Evolutionary conservation across 805 yeast species (phyloP).

Genomic region (Tetrapisispora pingtungensis): DNA sequence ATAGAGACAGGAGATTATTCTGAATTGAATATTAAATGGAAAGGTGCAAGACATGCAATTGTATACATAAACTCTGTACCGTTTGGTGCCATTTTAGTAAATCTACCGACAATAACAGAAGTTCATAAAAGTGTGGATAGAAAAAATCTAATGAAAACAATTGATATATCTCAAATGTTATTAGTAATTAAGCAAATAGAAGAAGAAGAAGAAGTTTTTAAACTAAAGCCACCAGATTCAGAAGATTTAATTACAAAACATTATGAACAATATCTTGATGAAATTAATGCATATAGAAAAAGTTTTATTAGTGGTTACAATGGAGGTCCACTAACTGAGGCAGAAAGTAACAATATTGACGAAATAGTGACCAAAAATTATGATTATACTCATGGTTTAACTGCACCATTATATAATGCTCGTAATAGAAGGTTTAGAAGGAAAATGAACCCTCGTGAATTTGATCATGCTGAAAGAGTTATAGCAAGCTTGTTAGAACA

Average conservation of each 20-base stretch:
- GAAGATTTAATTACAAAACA: slow-evolving; percentile 30
- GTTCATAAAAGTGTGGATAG: slow-evolving; percentile 76
- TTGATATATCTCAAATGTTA: slow-evolving; percentile 79
- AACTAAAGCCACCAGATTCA: slow-evolving; percentile 33
- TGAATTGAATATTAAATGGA: slow-evolving; percentile 69
- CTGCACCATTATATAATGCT: slow-evolving; percentile 69
- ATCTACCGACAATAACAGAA: slow-evolving; percentile 81
- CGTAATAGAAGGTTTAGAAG: slow-evolving; percentile 61
- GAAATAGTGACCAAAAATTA: slow-evolving; percentile 19
- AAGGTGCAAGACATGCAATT: slow-evolving; percentile 69
- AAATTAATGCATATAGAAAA: slow-evolving; percentile 18
- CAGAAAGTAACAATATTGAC: slow-evolving; percentile 19
- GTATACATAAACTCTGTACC: slow-evolving; percentile 57
- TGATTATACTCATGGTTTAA: slow-evolving; percentile 63
- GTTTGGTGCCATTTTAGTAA: slow-evolving; percentile 79
- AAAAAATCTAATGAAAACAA: slow-evolving; percentile 77
- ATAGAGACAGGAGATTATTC: slow-evolving; percentile 69
- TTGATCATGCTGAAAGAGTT: slow-evolving; percentile 66
- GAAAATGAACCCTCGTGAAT: slow-evolving; percentile 56
- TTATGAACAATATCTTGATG: slow-evolving; percentile 23
- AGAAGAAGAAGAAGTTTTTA: slow-evolving; percentile 39
- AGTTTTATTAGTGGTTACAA: slow-evolving; percentile 17
- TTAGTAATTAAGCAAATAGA: slow-evolving; percentile 52
- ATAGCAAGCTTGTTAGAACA: slow-evolving; percentile 66
- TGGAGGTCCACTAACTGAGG: slow-evolving; percentile 22